Evolutionary conservation across 192 early-diverging fungal genomes (phyloP), one percentile per base, ranked within the genome.

Genomic region (Gamsiella multidivaricata): DNA sequence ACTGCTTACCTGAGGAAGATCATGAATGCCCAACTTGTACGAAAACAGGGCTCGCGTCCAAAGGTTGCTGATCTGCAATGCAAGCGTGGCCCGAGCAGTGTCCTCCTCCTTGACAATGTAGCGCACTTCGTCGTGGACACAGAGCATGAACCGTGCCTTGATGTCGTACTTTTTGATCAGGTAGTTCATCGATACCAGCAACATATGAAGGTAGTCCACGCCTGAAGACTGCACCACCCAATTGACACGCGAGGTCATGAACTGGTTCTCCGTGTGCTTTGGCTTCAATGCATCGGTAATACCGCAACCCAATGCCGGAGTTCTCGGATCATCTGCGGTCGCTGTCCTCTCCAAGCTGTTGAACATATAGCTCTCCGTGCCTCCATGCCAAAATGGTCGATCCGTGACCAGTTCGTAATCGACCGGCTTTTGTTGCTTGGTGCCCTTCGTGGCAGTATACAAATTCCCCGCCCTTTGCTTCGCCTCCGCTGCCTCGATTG

Each of bases 181-280:
- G 68, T 97, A 95, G 42, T 87, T 71, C 91, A 96, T 94, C 8
- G 93, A 90, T 0, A 94, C 94, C 15, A 99, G 78, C 11, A 99
- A 81, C 54, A 99, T 78, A 70, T 99, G 97, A 10, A 99, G 80
- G 70, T 99, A 99, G 65, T 99, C 97, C 26, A 97, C 97, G 20
- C 96, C 97, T 2, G 96, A 98, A 23, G 95, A 96, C 80, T 99
- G 97, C 5, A 99, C 96, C 1, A 93, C 95, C 97, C 97, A 99
- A 76, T 99, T 99, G 42, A 98, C 84, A 17, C 96, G 87, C 33
- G 91, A 95, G 0, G 94, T 94, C 83, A 94, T 82, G 73, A 89
- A 98, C 58, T 91, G 79, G 28, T 62, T 62, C 18, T 87, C 84
- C 22, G 86, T 80, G 9, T 86, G 80, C 32, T 81, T 80, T 22